Evolutionary conservation across 2,329 filamentous ascomycete genomes (phyloP).

Genomic region (Diaporthe caulivora): DNA sequence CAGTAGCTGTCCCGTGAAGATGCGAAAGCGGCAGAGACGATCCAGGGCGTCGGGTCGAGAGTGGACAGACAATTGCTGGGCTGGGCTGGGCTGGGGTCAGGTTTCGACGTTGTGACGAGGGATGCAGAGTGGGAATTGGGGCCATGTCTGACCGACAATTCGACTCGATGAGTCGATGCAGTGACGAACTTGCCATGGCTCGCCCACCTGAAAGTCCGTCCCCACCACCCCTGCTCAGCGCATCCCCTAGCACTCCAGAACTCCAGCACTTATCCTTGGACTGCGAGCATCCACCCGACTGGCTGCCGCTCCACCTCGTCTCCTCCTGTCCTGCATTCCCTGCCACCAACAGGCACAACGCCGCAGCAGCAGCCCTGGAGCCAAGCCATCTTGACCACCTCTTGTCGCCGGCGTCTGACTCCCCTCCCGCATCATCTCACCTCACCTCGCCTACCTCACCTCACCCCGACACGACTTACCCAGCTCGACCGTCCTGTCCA

Average conservation of each 20-base stretch:
- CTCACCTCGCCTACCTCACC: neutral
- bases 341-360: constrained; percentile 31
- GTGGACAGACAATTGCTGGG: constrained; percentile 13
- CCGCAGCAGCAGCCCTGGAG: constrained; percentile 10
- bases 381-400: constrained; percentile 17
- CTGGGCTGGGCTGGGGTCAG: constrained; percentile 10
- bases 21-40: neutral
- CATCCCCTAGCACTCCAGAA: too few relatives aligned
- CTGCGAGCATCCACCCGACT: constrained; percentile 25
- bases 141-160: constrained; percentile 29
- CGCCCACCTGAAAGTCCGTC: constrained; percentile 7
- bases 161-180: constrained; percentile 26
- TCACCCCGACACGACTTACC: neutral
- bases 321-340: constrained; percentile 28
- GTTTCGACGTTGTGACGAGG: constrained; percentile 2
- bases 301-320: constrained; percentile 21
- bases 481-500: neutral
- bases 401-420: constrained; percentile 4
- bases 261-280: constrained; percentile 27
- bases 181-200: constrained; percentile 7
- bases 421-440: constrained; percentile 13
- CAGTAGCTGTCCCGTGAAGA: neutral
- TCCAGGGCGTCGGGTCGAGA: constrained; percentile 9
- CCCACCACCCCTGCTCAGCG: constrained; percentile 6
- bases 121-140: constrained; percentile 14